Percentiles rank a stretch among this genome's conserved stretches.
Evolutionary conservation across 345 rosid species (phyloP).

Genomic region (Rubroshorea leprosula): DNA sequence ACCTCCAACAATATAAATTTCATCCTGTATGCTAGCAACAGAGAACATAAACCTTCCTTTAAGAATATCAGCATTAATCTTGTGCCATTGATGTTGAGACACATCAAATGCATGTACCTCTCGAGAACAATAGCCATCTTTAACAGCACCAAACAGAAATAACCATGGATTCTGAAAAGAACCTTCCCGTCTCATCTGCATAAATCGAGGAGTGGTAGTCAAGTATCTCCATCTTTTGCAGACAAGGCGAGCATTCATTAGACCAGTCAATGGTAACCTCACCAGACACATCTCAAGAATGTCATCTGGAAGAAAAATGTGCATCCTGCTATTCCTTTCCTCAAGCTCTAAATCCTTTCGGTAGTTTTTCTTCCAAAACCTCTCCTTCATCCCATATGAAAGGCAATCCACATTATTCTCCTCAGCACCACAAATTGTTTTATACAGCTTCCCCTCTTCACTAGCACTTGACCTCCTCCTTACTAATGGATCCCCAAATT

Average conservation of each 20-base stretch:
- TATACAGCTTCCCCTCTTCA: slow-evolving; percentile 63
- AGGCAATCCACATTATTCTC: slow-evolving; percentile 80
- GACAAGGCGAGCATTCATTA: slow-evolving; percentile 86
- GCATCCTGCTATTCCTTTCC: slow-evolving; percentile 43
- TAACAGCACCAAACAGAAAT: slow-evolving; percentile 80
- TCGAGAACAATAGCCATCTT: slow-evolving; percentile 75
- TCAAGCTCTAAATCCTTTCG: slow-evolving; percentile 44
- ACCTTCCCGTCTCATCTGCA: slow-evolving; percentile 70
- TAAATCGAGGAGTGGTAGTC: slow-evolving; percentile 62
- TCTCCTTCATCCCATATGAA: slow-evolving; percentile 79
- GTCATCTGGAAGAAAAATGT: slow-evolving; percentile 80
- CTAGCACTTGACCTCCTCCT: slow-evolving; percentile 81
- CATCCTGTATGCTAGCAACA: slow-evolving; percentile 64
- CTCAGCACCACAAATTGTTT: slow-evolving; percentile 55
- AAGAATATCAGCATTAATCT: slow-evolving; percentile 53
- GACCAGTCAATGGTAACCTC: slow-evolving; percentile 75
- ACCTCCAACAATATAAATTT: slow-evolving; percentile 79
- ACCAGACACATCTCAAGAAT: slow-evolving; percentile 87
- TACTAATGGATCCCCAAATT: slow-evolving; percentile 61
- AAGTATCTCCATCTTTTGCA: slow-evolving; percentile 89
- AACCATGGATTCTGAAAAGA: slow-evolving; percentile 76
- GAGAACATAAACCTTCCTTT: slow-evolving; percentile 89
- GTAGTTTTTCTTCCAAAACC: slow-evolving; percentile 66
- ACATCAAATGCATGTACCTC: slow-evolving; percentile 78
- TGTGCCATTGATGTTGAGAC: slow-evolving; percentile 73